Base-by-base conservation (phyloP, 2,329 filamentous ascomycete genomes). In the Xylariaceae sp. region DNA sequence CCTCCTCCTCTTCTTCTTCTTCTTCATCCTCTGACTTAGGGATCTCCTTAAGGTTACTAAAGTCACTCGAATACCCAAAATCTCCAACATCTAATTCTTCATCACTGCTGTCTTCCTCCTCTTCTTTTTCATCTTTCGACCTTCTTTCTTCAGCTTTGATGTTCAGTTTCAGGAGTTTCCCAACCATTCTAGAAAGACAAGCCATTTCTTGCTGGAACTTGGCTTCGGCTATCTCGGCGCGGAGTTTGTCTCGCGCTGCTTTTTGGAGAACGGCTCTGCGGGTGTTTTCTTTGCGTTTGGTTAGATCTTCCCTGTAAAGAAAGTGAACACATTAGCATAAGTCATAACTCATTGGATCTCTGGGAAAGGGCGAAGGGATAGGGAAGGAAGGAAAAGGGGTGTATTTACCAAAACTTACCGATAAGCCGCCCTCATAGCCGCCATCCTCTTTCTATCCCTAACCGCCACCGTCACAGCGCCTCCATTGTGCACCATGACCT, bases 341-440 rank as follows among this genome's bases (percentile, higher is more conserved):
- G n/a, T n/a, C n/a, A n/a, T n/a, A n/a, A n/a, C n/a, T n/a, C n/a
- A n/a, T n/a, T n/a, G n/a, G n/a, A n/a, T n/a, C n/a, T n/a, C n/a
- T n/a, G n/a, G n/a, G n/a, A n/a, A n/a, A 10, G 37, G 3, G n/a
- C 10, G 14, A 17, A 16, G 14, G 14, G 4, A 5, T 10, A 16
- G 5, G 22, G 12, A 38, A 38, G 5, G 14, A 25, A 5, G 21
- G 37, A 6, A n/a, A 22, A 5, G 37, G 22, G 37, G 19, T 22
- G 17, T 25, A 44, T 16, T 22, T 37, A 50, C 36, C 40, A n/a
- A n/a, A n/a, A n/a, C n/a, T n/a, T 29, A 53, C 44, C 42, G 39
- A 45, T 40, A 53, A 35, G 39, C 23, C 2, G n/a, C 6, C 1
- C 37, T 6, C 12, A 53, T 21, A 19, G 20, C 37, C 5, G 34